Evolutionary conservation across 1,284 basidiomycete species (phyloP).

Genomic region (Ustilago vetiveriae): DNA sequence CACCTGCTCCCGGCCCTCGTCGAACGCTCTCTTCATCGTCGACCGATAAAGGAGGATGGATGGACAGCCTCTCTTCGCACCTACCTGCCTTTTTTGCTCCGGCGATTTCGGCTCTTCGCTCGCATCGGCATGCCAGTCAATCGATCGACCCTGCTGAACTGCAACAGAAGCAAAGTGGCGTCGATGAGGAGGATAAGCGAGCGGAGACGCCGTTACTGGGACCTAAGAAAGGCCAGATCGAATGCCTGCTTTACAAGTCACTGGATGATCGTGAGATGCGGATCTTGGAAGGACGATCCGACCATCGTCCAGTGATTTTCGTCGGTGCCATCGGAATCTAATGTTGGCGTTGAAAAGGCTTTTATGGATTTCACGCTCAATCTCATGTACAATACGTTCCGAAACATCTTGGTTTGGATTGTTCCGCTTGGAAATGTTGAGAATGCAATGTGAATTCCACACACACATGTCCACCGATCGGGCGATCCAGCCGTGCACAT

Average conservation of each 20-base stretch:
- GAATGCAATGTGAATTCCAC: too few species aligned
- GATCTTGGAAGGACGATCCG: conserved; percentile 72
- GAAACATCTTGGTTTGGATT: too few species aligned
- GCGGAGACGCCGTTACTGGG: conserved; percentile 26
- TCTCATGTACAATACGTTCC: too few species aligned
- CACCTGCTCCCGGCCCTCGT: background rate
- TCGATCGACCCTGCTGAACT: background rate
- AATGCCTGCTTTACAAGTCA: conserved; percentile 76
- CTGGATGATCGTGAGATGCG: conserved; percentile 81
- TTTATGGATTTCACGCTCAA: too few species aligned
- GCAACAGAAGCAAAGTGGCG: background rate
- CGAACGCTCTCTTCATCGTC: conserved; percentile 1
- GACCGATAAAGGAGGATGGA: conserved; percentile 18
- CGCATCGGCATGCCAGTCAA: conserved; percentile 10
- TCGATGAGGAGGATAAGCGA: background rate
- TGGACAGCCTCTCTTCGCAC: conserved; percentile 45
- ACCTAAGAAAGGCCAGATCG: conserved; percentile 49
- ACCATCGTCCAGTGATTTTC: conserved; percentile 75
- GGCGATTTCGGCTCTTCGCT: conserved; percentile 27
- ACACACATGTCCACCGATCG: too few species aligned
- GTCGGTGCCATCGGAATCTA: conserved; percentile 55
- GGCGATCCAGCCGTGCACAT: too few species aligned
- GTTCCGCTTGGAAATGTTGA: too few species aligned
- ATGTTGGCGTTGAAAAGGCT: too few species aligned
- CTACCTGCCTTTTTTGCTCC: conserved; percentile 40